These are phyloP conservation scores for Fusarium sp. DNA, from an alignment of 2,329 filamentous ascomycete species.

Conservation along the genomic window DNA sequence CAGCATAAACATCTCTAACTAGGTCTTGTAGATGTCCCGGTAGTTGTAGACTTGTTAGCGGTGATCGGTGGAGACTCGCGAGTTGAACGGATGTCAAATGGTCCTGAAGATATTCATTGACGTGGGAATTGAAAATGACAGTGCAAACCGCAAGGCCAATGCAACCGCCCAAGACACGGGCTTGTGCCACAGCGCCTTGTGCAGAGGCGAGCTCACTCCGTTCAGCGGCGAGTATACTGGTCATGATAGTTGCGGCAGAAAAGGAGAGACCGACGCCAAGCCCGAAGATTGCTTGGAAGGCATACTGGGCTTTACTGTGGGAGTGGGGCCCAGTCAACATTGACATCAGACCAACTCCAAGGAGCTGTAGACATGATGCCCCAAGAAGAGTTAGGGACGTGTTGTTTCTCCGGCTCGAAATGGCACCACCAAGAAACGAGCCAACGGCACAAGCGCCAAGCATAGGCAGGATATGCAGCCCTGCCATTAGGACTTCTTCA, in stretches of 20 bases:
- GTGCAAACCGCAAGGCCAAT: conserved; percentile 66
- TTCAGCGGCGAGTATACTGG: conserved; percentile 59
- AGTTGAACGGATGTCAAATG: conserved; percentile 50
- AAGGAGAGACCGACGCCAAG: conserved; percentile 67
- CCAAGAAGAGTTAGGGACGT: conserved; percentile 60
- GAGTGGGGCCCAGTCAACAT: conserved; percentile 48
- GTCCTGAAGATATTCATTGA: conserved; percentile 48
- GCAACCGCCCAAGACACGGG: conserved; percentile 66
- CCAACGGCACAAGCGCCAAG: conserved; percentile 64
- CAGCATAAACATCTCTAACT: conserved; percentile 54
- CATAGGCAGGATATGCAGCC: conserved; percentile 66
- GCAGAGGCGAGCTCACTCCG: conserved; percentile 62
- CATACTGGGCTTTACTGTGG: conserved; percentile 56
- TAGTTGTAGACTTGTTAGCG: conserved; percentile 49
- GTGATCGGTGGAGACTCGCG: conserved; percentile 55
- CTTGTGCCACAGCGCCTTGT: conserved; percentile 67
- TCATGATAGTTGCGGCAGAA: conserved; percentile 65
- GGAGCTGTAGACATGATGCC: conserved; percentile 59
- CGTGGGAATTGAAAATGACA: conserved; percentile 62
- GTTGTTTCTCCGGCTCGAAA: conserved; percentile 63
- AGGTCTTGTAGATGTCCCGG: conserved; percentile 44
- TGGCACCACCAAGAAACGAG: conserved; percentile 61
- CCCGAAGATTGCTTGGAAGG: conserved; percentile 64
- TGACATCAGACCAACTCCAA: conserved; percentile 61
- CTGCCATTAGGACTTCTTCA: conserved; percentile 61